Base-by-base conservation (phyloP, 2,329 filamentous ascomycete species). In the Phyllosticta capitalensis region DNA sequence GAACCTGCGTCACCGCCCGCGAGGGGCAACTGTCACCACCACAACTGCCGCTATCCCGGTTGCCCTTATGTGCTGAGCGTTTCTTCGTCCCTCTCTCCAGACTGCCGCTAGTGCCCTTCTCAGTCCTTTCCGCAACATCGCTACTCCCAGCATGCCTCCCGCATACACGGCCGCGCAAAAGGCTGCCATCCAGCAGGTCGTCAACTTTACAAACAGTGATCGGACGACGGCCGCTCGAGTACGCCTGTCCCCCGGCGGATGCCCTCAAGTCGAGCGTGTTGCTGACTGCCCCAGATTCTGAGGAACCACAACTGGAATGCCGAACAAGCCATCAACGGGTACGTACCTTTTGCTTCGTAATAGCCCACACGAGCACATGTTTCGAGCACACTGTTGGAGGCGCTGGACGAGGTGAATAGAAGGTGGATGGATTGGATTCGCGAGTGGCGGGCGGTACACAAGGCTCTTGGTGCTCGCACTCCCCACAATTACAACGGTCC, bases 301-400 rank as follows among this genome's bases (percentile, higher is more conserved):
- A 78, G 77, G 66, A 71, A 70, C 61, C 67, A 74, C 61, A 72
- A 69, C 55, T 80, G 78, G 78, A 76, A 78, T 63, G 65, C 72
- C 22, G 66, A 74, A 48, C 66, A 66, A 17, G 77, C 78, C 30
- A 71, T 78, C 24, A 78, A 79, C 65, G 67, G 70, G 77, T 80
- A 74, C 70, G 76, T 78, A 30, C 19, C 38, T 45, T n/a, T 45
- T 45, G 38, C 38, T 45, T 45, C 38, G 38, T 45, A 45, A 14
- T 45, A 45, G 38, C 38, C 17, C 38, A n/a, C 38, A n/a, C 38
- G 14, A 2, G n/a, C 38, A 45, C 14, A 45, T n/a, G 7, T 3
- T 14, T 6, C n/a, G 17, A n/a, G 38, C 12, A n/a, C 5, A n/a
- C 14, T 19, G 38, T 45, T n/a, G 38, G 38, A 45, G 17, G 17